Evolutionary conservation across 2,329 filamentous ascomycete species (phyloP).

Genomic region (Ascochyta lentis): DNA sequence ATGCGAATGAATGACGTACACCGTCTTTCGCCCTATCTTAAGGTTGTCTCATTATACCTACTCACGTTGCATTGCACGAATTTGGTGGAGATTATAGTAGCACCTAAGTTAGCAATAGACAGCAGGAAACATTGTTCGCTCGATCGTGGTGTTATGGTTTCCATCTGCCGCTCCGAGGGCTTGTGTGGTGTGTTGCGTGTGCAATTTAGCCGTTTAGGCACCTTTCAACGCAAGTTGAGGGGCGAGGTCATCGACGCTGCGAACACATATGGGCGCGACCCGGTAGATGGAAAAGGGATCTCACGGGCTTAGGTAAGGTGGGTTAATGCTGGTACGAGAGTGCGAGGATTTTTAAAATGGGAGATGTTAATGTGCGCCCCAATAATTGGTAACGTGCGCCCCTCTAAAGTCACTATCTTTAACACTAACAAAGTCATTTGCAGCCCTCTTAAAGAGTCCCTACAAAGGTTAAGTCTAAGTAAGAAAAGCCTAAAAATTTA

Average conservation of each 20-base stretch:
- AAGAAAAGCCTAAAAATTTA: too few species aligned
- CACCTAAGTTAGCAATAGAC: neutral
- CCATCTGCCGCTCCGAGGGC: slow-evolving; percentile 2
- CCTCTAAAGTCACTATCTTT: too few species aligned
- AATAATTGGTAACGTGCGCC: too few species aligned
- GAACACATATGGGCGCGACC: neutral
- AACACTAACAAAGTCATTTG: too few species aligned
- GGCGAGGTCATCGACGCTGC: neutral
- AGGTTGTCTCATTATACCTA: neutral
- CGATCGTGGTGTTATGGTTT: neutral
- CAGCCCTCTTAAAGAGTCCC: too few species aligned
- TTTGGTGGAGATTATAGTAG: neutral
- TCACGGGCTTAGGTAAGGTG: neutral
- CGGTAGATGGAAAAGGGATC: neutral
- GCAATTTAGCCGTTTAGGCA: slow-evolving; percentile 46
- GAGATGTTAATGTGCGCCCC: too few species aligned
- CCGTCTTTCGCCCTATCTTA: neutral
- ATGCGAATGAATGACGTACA: neutral
- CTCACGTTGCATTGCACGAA: neutral
- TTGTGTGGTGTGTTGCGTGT: neutral
- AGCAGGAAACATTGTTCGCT: neutral
- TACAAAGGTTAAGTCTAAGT: too few species aligned
- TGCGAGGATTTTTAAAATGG: too few species aligned
- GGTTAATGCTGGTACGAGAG: neutral
- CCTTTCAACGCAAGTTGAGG: neutral